These are phyloP conservation scores for Pholiota molesta DNA, from an alignment of 768 basidiomycete species.

Conservation along the genomic window DNA sequence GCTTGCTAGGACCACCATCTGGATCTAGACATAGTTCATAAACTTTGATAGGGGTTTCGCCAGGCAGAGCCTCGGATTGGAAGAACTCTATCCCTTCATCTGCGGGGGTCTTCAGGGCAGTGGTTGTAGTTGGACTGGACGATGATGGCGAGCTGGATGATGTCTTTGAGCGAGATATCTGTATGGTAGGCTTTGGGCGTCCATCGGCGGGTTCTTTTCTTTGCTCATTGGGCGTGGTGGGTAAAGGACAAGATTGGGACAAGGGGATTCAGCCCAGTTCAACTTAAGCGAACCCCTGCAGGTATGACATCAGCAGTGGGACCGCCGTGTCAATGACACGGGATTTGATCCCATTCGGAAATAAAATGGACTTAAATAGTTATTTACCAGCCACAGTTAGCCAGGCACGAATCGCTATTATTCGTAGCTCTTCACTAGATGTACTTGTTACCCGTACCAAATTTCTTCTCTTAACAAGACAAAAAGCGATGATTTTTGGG, in stretches of 20 bases:
- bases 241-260: neutral
- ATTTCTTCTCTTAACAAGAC: no score
- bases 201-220: constrained; percentile 25
- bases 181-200: constrained; percentile 31
- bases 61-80: constrained; percentile 50
- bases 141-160: constrained; percentile 18
- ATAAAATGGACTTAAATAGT: neutral
- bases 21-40: constrained; percentile 86
- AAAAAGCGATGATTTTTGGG: no score
- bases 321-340: neutral
- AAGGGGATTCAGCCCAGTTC: constrained; percentile 1
- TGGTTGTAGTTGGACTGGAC: constrained; percentile 16
- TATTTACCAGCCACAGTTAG: no score
- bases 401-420: no score
- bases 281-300: neutral
- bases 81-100: constrained; percentile 94
- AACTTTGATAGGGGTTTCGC: constrained; percentile 73
- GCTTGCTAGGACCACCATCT: constrained; percentile 89
- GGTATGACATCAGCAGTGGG: neutral
- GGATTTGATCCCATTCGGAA: neutral
- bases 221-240: constrained; percentile 21
- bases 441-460: no score
- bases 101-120: constrained; percentile 79
- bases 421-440: no score
- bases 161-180: constrained; percentile 29